phyloP scores from a whole-genome alignment of 305 asterid species.

The Fraxinus latifolia region DNA sequence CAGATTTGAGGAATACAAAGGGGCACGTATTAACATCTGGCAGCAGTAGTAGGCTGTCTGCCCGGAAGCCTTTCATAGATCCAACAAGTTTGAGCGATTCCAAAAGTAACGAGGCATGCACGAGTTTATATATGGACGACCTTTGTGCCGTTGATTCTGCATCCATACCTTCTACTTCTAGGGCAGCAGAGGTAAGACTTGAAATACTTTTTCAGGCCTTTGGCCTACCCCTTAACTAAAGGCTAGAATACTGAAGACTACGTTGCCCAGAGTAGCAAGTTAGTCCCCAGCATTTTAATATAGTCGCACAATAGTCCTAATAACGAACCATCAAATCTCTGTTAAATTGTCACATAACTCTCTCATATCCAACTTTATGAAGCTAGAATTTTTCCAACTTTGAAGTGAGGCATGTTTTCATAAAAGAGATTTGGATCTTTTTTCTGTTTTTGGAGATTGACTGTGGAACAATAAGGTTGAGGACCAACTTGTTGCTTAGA shows the following conservation, averaged over 20 bases:
- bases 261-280: not conserved
- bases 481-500: not conserved
- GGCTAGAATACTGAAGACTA: not conserved
- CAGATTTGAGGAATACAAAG: constrained; percentile 58
- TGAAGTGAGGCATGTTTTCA: not conserved
- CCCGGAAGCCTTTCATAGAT: constrained; percentile 62
- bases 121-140: constrained; percentile 49
- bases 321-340: not conserved
- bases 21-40: constrained; percentile 54
- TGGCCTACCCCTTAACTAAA: not conserved
- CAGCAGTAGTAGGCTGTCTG: constrained; percentile 51
- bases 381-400: not conserved
- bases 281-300: not conserved
- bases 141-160: constrained; percentile 56
- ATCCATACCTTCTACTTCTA: constrained; percentile 72
- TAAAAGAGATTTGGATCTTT: not conserved
- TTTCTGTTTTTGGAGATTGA: not conserved
- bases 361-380: not conserved
- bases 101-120: constrained; percentile 65
- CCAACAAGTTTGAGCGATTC: constrained; percentile 59
- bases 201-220: not conserved
- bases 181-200: constrained; percentile 60
- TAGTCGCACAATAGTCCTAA: not conserved
- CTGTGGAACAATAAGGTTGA: not conserved
- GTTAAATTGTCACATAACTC: not conserved